Evolutionary conservation across 768 basidiomycete species (phyloP), one percentile per base, ranked within the genome.

Genomic region (Phlegmacium glaucopus): DNA sequence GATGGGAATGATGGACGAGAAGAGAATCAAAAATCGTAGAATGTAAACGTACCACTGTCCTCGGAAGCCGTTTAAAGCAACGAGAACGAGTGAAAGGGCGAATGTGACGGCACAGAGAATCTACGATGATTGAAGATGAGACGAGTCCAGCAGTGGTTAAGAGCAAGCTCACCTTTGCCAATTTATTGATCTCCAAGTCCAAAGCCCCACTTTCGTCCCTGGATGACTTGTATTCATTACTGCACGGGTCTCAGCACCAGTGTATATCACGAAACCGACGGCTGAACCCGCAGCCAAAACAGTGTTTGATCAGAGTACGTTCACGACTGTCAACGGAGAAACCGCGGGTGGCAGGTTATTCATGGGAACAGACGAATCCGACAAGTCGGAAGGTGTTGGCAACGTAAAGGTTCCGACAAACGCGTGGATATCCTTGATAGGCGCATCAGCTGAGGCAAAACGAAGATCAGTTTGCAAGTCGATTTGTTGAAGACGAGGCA

Each of bases 201-300:
- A 98, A 64, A 94, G 61, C 3, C 96, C 96, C 39, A 90, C 80
- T 65, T 99, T 99, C 1, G 94, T 98, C 55, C 85, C 87, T 0
- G 96, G 94, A 67, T 95, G 93, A 56, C 90, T 94, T 4, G 96
- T 99, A 56, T 99, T 99, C 92, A 99, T 93, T 17, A 97, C 95
- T 1, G 96, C 96, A 47, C 96, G 76, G 6, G 95, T 98, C 65
- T 99, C 94, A 0, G 85, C 69, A 0, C 96, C 96, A 2, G 96
- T 98, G 62, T 97, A 99, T 3, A 96, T 77, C 16, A 99, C 84
- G 45, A 98, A 85, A 3, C 94, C 94, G 32, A 98, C 79, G 0
- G 91, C 94, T 17, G 86, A 86, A 1, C 95, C 96, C 0, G 96
- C 92, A 15, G 96, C 95, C 26, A 99, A 77, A 3, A 99, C 96